Base-by-base conservation (phyloP, 192 early-diverging fungal species). In the Coemansia sp. region DNA sequence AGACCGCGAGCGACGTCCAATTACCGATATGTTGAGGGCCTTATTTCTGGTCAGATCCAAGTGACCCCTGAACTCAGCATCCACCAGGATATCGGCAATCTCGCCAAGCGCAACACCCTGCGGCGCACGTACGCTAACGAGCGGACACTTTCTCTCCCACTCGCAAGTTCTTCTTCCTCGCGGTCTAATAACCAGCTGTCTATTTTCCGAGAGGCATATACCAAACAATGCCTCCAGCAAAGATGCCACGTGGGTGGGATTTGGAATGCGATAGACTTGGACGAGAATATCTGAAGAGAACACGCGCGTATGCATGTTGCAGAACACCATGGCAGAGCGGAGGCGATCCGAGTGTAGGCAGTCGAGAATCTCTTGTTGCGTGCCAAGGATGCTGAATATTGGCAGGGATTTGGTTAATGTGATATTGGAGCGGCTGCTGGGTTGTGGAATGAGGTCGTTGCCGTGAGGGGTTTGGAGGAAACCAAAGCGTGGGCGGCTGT, bases 41-140 rank as follows among this genome's bases (percentile, higher is more conserved):
- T 81, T 81, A 51, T 81, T 67, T 14, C 78, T 60, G 0, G 78
- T 72, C 20, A 81, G 51, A 51, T 81, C 70, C 8, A 62, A 20
- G 19, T 53, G 9, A 11, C 61, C 57, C 6, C 22, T 12, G 2
- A 39, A 32, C 12, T 7, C 20, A 3, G 57, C 24, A 12, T 59
- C 24, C 41, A 67, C 69, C 25, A 81, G 45, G 17, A 81, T 35
- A 15, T 9, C 42, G 4, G 78, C 78, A 10, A 81, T 58, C 43
- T 81, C 78, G 39, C 66, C 51, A 24, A 81, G 68, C 60, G 46
- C 67, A 6, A 76, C 29, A 19, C 73, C 78, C 37, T 81, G 78
- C 11, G 78, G 78, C 15, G 61, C 73, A 12, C 29, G 61, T 19
- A 81, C 68, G 1, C 62, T 42, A 25, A 81, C 17, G 15, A 76